Evolutionary conservation across 2,329 filamentous ascomycete genomes (phyloP).

Genomic region (Alternaria alternata): DNA sequence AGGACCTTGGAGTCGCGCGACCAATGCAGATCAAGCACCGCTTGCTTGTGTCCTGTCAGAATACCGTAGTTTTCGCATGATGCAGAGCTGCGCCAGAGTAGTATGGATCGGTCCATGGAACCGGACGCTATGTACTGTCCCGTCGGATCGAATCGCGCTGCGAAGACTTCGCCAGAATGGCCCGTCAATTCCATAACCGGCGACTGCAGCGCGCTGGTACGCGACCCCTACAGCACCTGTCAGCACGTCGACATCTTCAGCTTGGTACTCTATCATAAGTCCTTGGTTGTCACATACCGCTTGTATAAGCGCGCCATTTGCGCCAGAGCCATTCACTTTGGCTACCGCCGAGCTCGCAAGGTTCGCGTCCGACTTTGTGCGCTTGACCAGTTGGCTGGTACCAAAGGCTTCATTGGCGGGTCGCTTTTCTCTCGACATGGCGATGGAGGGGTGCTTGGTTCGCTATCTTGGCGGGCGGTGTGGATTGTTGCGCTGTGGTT

Average conservation of each 20-base stretch:
- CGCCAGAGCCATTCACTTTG: conserved; percentile 63
- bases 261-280: conserved; percentile 40
- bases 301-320: conserved; percentile 71
- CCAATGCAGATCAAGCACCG: conserved; percentile 93
- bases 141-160: conserved; percentile 86
- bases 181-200: conserved; percentile 92
- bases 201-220: conserved; percentile 84
- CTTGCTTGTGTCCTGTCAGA: conserved; percentile 87
- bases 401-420: conserved; percentile 85
- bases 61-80: conserved; percentile 94
- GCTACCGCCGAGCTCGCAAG: conserved; percentile 64
- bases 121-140: conserved; percentile 91
- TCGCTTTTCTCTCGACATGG: conserved; percentile 91
- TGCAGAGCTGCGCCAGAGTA: conserved; percentile 93
- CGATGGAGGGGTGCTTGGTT: conserved; percentile 21
- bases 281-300: conserved; percentile 65
- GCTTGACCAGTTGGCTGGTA: conserved; percentile 83
- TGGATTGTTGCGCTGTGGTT: conserved; percentile 11
- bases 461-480: conserved; percentile 1
- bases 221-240: conserved; percentile 67
- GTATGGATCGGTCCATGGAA: conserved; percentile 91
- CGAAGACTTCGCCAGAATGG: conserved; percentile 84
- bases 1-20: conserved; percentile 90
- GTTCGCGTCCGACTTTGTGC: conserved; percentile 76
- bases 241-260: conserved; percentile 38